phyloP scores from a whole-genome alignment of 441 rosid genomes.

The Arabidopsis lyrata region DNA sequence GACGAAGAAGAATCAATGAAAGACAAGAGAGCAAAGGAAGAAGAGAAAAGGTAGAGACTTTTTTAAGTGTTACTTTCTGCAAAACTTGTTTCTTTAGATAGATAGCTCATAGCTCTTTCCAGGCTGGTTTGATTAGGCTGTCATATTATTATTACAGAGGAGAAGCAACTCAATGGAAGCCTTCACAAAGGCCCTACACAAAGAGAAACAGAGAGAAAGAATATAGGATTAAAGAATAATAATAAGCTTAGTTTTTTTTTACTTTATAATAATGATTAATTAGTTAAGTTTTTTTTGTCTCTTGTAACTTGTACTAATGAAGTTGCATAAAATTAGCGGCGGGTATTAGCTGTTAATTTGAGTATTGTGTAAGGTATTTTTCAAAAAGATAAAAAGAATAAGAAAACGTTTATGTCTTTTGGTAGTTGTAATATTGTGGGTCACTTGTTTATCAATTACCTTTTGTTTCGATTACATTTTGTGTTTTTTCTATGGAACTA shows the following conservation, averaged over 20 bases:
- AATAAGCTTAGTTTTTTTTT: not conserved
- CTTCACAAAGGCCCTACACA: conserved; percentile 47
- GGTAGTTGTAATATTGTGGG: conserved; percentile 28
- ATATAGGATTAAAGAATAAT: conserved; percentile 6
- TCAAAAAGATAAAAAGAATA: conserved; percentile 34
- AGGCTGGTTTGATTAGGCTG: conserved; percentile 52
- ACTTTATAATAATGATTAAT: not conserved
- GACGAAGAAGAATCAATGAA: conserved; percentile 27
- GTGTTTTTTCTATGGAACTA: not conserved
- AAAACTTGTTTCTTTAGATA: conserved; percentile 5
- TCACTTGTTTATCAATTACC: conserved; percentile 31
- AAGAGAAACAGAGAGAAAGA: conserved; percentile 15
- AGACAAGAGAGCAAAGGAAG: conserved; percentile 20
- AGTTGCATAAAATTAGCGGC: conserved; percentile 36
- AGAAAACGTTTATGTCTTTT: conserved; percentile 23
- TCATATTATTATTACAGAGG: conserved; percentile 42
- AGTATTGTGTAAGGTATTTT: conserved; percentile 30
- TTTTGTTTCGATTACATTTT: conserved; percentile 3
- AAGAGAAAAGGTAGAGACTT: conserved; percentile 40
- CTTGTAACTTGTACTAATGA: conserved; percentile 30
- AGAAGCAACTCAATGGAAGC: conserved; percentile 43
- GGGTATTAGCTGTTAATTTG: conserved; percentile 39
- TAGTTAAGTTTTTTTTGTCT: conserved; percentile 16
- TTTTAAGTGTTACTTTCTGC: conserved; percentile 38
- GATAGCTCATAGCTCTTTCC: conserved; percentile 38